Conservation (phyloP, 2,329 filamentous ascomycete genomes). For the Gnomoniopsis sp. region DNA sequence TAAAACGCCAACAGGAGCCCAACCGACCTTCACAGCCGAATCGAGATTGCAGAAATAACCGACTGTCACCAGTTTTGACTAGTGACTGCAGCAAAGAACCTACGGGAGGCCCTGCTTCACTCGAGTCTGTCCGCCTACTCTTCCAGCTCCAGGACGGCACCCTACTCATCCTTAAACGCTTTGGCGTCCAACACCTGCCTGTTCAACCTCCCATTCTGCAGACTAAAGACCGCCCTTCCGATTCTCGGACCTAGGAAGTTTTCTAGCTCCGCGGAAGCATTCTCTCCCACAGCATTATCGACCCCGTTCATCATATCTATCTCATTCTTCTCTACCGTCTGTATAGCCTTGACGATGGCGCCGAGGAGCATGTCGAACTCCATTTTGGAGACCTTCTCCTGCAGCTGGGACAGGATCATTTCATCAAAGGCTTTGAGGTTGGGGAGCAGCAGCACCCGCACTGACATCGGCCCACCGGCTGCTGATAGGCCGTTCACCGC, state of each 20-base stretch:
- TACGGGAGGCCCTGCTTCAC: neutral
- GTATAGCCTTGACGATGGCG: slow-evolving; percentile 52
- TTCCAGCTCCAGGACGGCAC: neutral
- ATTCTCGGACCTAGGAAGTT: slow-evolving; percentile 55
- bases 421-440: slow-evolving; percentile 54
- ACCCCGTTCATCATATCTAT: slow-evolving; percentile 35
- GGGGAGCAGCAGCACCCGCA: slow-evolving; percentile 53
- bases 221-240: slow-evolving; percentile 43
- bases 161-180: slow-evolving; percentile 41
- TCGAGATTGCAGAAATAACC: too few species aligned
- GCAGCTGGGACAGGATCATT: slow-evolving; percentile 50
- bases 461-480: slow-evolving; percentile 65
- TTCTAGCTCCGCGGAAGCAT: slow-evolving; percentile 42
- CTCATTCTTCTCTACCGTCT: slow-evolving; percentile 37
- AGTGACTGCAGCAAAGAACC: neutral
- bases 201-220: slow-evolving; percentile 46
- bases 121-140: slow-evolving; percentile 24
- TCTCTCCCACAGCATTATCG: slow-evolving; percentile 29
- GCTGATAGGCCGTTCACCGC: slow-evolving; percentile 76
- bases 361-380: slow-evolving; percentile 56
- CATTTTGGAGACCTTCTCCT: slow-evolving; percentile 37
- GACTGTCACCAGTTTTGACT: neutral
- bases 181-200: slow-evolving; percentile 53
- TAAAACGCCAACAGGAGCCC: neutral
- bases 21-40: neutral